Evolutionary conservation across 345 rosid genomes (phyloP).

Genomic region (Ricinus communis): DNA sequence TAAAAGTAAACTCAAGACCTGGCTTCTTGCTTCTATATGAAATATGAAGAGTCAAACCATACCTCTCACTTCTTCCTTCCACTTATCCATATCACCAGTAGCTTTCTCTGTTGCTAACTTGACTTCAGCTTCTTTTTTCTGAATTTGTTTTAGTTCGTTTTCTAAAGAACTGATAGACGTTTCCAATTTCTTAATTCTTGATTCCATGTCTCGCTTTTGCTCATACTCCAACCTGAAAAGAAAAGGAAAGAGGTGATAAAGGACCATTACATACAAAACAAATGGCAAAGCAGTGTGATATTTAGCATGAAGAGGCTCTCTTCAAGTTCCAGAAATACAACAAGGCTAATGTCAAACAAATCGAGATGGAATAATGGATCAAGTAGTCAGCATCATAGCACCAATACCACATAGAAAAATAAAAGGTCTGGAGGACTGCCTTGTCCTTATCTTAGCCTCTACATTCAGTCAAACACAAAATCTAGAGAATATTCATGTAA

Average conservation of each 20-base stretch:
- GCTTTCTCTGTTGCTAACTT: constrained; percentile 61
- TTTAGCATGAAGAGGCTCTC: not conserved
- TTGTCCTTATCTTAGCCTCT: not conserved
- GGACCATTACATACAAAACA: not conserved
- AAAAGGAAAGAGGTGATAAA: not conserved
- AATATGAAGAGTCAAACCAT: constrained; percentile 25
- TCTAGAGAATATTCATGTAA: not conserved
- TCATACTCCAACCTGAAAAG: constrained; percentile 85
- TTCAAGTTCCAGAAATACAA: not conserved
- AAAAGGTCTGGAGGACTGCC: not conserved
- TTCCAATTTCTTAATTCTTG: constrained; percentile 78
- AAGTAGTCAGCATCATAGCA: not conserved
- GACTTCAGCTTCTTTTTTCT: constrained; percentile 60
- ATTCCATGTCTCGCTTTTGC: constrained; percentile 85
- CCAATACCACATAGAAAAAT: too few relatives aligned
- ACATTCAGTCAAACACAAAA: not conserved
- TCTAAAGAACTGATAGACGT: constrained; percentile 61
- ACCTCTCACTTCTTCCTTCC: constrained; percentile 83
- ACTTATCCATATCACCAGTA: constrained; percentile 56
- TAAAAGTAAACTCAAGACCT: not conserved
- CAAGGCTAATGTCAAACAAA: not conserved
- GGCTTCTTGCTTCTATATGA: not conserved
- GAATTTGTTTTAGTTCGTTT: constrained; percentile 57
- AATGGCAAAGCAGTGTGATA: not conserved
- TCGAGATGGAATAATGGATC: not conserved